Evolutionary conservation across 176 grass and related monocot genomes (phyloP).

Genomic region (Oryza australiensis): DNA sequence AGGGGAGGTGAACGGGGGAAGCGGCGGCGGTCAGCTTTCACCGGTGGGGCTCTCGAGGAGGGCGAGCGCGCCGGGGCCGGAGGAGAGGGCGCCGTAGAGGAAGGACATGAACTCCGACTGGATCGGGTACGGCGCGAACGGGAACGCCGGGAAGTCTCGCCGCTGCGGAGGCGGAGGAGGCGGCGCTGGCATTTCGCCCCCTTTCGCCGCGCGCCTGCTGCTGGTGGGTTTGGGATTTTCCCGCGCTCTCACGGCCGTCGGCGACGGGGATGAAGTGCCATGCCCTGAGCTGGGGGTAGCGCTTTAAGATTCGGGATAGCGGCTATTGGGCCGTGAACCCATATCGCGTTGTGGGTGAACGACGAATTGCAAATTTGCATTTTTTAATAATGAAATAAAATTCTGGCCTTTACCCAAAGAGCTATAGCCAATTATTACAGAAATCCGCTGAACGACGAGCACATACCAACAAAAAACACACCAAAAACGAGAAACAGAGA

Average conservation of each 20-base stretch:
- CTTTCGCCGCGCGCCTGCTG: background rate
- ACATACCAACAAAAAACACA: too few species aligned
- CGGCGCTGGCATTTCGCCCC: conserved; percentile 38
- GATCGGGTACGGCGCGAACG: conserved; percentile 80
- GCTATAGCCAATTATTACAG: too few species aligned
- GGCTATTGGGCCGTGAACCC: background rate
- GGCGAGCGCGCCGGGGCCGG: conserved; percentile 60
- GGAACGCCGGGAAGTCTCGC: conserved; percentile 82
- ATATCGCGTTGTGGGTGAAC: background rate
- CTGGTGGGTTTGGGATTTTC: background rate
- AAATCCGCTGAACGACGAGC: too few species aligned
- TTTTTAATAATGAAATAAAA: too few species aligned
- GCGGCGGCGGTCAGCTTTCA: conserved; percentile 13
- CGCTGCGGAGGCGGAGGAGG: conserved; percentile 21
- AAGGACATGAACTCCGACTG: conserved; percentile 87
- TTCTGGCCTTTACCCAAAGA: too few species aligned
- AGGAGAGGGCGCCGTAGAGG: conserved; percentile 72
- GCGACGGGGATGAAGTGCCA: background rate
- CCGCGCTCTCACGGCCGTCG: conserved; percentile 3
- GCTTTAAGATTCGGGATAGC: background rate
- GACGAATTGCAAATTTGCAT: too few species aligned
- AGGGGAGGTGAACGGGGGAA: background rate
- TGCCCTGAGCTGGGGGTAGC: background rate
- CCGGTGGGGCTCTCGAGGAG: conserved; percentile 96
- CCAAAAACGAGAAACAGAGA: too few species aligned